Conservation (phyloP, 1,284 basidiomycete species). For the Volvariella volvacea region DNA sequence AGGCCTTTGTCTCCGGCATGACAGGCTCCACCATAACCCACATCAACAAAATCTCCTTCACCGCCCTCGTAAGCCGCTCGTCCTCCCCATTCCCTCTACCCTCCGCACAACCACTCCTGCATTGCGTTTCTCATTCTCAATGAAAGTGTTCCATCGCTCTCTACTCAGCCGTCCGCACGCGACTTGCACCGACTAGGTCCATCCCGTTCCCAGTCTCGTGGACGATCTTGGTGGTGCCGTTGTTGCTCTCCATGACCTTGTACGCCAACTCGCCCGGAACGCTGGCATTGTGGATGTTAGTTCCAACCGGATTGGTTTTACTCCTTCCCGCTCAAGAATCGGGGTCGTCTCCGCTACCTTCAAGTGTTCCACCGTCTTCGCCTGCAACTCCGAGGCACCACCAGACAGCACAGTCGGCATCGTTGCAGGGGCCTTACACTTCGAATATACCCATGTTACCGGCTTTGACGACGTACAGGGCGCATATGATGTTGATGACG, state of each 20-base stretch:
- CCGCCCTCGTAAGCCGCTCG: slow-evolving; percentile 57
- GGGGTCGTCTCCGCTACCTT: slow-evolving; percentile 43
- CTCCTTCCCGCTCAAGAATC: slow-evolving; percentile 34
- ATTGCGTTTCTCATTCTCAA: slow-evolving; percentile 8
- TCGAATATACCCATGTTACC: slow-evolving; percentile 39
- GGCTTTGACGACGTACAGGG: slow-evolving; percentile 83
- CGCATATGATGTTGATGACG: slow-evolving; percentile 96
- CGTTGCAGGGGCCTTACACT: slow-evolving; percentile 6
- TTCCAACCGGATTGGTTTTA: slow-evolving; percentile 34
- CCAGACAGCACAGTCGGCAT: slow-evolving; percentile 2
- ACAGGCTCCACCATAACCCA: slow-evolving; percentile 72
- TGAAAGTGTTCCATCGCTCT: slow-evolving; percentile 69
- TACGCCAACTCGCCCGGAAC: slow-evolving; percentile 53
- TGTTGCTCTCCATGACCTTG: slow-evolving; percentile 75
- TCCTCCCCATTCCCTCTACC: background rate
- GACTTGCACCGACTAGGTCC: slow-evolving; percentile 29
- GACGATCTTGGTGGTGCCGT: slow-evolving; percentile 62
- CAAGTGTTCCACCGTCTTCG: slow-evolving; percentile 22
- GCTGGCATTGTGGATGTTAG: slow-evolving; percentile 45
- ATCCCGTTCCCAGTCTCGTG: slow-evolving; percentile 53
- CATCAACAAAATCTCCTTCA: slow-evolving; percentile 69
- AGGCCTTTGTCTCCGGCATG: slow-evolving; percentile 80
- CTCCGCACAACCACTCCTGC: slow-evolving; percentile 12
- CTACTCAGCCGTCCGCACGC: slow-evolving; percentile 51
- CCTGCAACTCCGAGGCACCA: slow-evolving; percentile 12